Evolutionary conservation across 768 basidiomycete species (phyloP), one percentile per base, ranked within the genome.

Genomic region (Butyriboletus loyo): DNA sequence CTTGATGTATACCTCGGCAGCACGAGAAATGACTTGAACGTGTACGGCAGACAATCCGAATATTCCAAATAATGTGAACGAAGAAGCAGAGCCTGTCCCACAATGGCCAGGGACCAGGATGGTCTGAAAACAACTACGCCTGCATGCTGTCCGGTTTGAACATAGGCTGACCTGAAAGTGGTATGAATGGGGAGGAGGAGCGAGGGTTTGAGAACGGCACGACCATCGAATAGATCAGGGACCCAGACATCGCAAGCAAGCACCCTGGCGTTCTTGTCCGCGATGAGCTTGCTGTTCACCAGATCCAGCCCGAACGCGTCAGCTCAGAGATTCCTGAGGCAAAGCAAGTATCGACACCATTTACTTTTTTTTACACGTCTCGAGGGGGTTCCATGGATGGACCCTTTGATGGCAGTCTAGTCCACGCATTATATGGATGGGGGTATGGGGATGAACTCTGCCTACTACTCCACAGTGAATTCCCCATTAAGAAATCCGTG

Each of bases 201-300:
- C 19, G 13, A 7, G 4, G 3, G 22, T 14, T 36, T 15, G 19
- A 36, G 4, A 31, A 43, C 17, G 49, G 32, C 60, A 70, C 41
- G 48, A 79, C 83, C 84, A 54, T 72, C 63, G 57, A 84, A 86
- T 43, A 82, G 64, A 66, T 86, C 82, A 9, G 84, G 84, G 17
- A 83, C 72, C 78, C 81, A 86, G 17, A 84, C 83, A 57, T 86
- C 84, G 55, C 83, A 81, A 17, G 71, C 66, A 27, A 85, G 59
- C 17, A 66, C 58, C 50, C 75, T 66, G 8, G 82, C 74, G 22
- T 84, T 61, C 25, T 72, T 67, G 64, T 86, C 83, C 2, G 83
- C 83, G 6, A 85, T 69, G 51, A 87, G 73, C 58, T 80, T 82
- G 55, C 68, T 72, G 56, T 85, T 84, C 32, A 72, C 56, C 15